These are phyloP conservation scores for Colletotrichum karsti DNA, from an alignment of 2,329 filamentous ascomycete species.

Conservation along the genomic window DNA sequence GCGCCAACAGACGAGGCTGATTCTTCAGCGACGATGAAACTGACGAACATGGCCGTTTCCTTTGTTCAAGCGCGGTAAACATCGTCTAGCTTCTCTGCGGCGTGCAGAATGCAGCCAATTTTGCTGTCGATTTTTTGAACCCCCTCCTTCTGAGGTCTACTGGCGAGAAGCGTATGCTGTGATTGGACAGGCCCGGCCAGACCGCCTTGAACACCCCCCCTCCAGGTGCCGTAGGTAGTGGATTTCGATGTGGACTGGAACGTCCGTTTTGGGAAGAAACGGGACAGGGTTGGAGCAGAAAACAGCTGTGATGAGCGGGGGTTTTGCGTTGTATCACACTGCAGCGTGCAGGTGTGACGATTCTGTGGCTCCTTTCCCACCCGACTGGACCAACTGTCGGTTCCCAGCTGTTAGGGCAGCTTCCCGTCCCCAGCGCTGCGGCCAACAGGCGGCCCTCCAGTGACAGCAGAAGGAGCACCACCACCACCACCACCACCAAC, in stretches of 20 bases:
- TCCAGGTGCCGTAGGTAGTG: neutral
- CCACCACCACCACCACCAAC: neutral
- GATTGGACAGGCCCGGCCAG: slow-evolving; percentile 18
- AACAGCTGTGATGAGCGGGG: slow-evolving; percentile 6
- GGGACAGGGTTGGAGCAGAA: slow-evolving; percentile 9
- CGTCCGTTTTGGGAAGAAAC: slow-evolving; percentile 19
- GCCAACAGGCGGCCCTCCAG: slow-evolving; percentile 14
- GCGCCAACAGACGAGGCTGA: neutral
- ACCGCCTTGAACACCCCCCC: slow-evolving; percentile 20
- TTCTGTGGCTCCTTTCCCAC: neutral
- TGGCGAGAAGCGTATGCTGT: neutral
- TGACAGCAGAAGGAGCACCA: neutral
- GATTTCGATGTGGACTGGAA: slow-evolving; percentile 6
- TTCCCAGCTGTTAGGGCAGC: neutral
- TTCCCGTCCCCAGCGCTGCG: slow-evolving; percentile 4
- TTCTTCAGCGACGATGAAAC: slow-evolving; percentile 2
- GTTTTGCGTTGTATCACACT: neutral
- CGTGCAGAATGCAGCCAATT: neutral
- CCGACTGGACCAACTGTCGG: neutral
- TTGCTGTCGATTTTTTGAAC: neutral
- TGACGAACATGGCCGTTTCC: neutral
- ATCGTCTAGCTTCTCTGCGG: neutral
- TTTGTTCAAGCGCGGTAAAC: slow-evolving; percentile 3
- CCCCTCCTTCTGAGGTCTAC: neutral
- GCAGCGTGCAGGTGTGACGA: neutral